A percentile compares a stretch with the other conserved stretches of the same genome.
Evolutionary conservation across 2,329 filamentous ascomycete genomes (phyloP).

Genomic region (Sporothrix dimorphospora): DNA sequence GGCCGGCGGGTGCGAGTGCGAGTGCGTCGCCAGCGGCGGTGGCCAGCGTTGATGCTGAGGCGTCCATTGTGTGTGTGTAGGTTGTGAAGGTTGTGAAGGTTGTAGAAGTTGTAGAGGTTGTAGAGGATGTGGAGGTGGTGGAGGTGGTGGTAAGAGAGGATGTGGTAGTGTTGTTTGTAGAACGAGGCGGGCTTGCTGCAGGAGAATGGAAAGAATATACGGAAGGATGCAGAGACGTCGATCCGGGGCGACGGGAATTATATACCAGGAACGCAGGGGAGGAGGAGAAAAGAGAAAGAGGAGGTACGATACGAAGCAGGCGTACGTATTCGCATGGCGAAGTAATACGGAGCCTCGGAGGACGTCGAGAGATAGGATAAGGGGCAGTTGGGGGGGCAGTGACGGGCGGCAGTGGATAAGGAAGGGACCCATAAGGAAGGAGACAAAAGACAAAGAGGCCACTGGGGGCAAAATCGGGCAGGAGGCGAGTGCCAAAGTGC

Average conservation of each 20-base stretch:
- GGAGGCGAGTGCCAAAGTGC: slow-evolving; percentile 19
- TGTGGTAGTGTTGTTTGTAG: not conserved
- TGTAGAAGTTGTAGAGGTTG: not conserved
- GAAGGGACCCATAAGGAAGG: not conserved
- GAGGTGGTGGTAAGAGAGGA: not conserved
- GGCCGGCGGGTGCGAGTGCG: not conserved
- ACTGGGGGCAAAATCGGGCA: slow-evolving; percentile 1
- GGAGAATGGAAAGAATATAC: not conserved
- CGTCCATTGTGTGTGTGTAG: not conserved
- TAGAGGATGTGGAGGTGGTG: not conserved
- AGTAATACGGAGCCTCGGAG: slow-evolving; percentile 7
- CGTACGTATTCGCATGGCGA: slow-evolving; percentile 11
- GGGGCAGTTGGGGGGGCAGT: slow-evolving; percentile 17
- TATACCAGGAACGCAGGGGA: slow-evolving; percentile 3
- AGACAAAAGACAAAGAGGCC: not conserved
- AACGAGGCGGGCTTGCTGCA: not conserved
- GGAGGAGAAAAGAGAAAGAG: not conserved
- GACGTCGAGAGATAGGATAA: not conserved
- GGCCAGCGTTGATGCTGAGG: not conserved
- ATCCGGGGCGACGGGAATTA: slow-evolving; percentile 18
- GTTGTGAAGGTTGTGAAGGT: not conserved
- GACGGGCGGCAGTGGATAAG: slow-evolving; percentile 9
- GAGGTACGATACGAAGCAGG: not conserved
- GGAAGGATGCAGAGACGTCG: slow-evolving; percentile 6
- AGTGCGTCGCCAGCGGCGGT: not conserved